Conservation (phyloP, 2,329 filamentous ascomycete genomes). For the Emericellopsis cladophorae region DNA sequence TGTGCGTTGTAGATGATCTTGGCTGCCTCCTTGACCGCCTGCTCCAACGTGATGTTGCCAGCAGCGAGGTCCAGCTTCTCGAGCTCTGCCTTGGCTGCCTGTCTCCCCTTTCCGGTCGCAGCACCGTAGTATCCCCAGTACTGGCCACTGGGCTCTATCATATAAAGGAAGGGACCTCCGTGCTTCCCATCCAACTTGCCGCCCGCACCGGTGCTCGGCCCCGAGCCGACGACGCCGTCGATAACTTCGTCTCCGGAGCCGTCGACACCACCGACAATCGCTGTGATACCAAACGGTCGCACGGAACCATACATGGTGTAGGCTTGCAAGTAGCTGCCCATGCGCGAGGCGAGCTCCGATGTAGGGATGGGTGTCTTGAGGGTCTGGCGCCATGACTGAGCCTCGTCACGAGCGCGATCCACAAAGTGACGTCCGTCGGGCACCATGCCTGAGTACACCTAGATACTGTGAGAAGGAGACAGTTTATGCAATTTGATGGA, state of each 20-base stretch:
- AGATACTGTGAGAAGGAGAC: not conserved
- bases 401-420: slow-evolving; percentile 87
- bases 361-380: slow-evolving; percentile 94
- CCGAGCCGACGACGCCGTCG: slow-evolving; percentile 79
- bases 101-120: slow-evolving; percentile 90
- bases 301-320: slow-evolving; percentile 97
- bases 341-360: slow-evolving; percentile 75
- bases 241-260: slow-evolving; percentile 74
- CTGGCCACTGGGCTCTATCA: slow-evolving; percentile 94
- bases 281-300: slow-evolving; percentile 90
- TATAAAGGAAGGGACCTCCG: slow-evolving; percentile 90
- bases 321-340: slow-evolving; percentile 92
- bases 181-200: slow-evolving; percentile 66
- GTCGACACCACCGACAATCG: slow-evolving; percentile 89
- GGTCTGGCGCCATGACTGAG: slow-evolving; percentile 76
- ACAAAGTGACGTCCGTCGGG: slow-evolving; percentile 94
- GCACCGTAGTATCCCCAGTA: slow-evolving; percentile 99
- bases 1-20: slow-evolving; percentile 95
- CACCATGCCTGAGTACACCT: slow-evolving; percentile 90
- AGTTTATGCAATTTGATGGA: not conserved
- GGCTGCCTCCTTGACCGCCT: slow-evolving; percentile 92
- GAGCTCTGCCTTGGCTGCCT: slow-evolving; percentile 93
- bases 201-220: slow-evolving; percentile 67
- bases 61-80: slow-evolving; percentile 89
- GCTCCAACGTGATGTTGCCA: slow-evolving; percentile 62